These are phyloP conservation scores for Pichia californica DNA, from an alignment of 805 yeast genomes.

Conservation along the genomic window DNA sequence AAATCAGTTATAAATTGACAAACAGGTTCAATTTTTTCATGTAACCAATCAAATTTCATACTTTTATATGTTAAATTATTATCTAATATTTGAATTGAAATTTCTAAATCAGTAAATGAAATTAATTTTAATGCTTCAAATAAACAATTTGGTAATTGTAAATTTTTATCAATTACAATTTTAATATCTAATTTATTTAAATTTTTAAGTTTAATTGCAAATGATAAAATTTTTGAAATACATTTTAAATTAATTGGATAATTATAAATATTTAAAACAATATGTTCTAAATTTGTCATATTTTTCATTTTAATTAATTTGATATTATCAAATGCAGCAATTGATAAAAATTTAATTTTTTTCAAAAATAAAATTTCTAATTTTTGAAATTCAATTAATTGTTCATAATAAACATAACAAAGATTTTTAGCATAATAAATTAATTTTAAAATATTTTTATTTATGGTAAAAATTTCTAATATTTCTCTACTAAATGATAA, in stretches of 20 bases:
- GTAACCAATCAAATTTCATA: constrained; percentile 8
- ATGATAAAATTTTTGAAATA: constrained; percentile 2
- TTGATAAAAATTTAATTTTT: constrained; percentile 3
- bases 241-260: constrained; percentile 5
- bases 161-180: constrained; percentile 4
- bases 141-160: constrained; percentile 3
- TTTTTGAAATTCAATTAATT: constrained; percentile 2
- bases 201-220: constrained; percentile 1
- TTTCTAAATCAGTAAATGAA: neutral
- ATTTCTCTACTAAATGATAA: constrained; percentile 6
- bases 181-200: neutral
- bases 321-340: constrained; percentile 2
- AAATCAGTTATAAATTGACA: constrained; percentile 3
- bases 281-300: neutral
- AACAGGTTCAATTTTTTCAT: neutral
- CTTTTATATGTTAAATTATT: constrained; percentile 7
- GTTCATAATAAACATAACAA: constrained; percentile 4
- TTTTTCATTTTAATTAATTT: neutral
- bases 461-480: neutral
- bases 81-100: constrained; percentile 3
- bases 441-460: neutral
- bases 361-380: neutral
- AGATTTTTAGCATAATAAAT: neutral
- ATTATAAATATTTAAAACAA: constrained; percentile 2
- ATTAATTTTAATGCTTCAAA: constrained; percentile 1